Evolutionary conservation across 108 stramenopile species (phyloP), one percentile per base, ranked within the genome.

Genomic region (Aureococcus anophagefferens): DNA sequence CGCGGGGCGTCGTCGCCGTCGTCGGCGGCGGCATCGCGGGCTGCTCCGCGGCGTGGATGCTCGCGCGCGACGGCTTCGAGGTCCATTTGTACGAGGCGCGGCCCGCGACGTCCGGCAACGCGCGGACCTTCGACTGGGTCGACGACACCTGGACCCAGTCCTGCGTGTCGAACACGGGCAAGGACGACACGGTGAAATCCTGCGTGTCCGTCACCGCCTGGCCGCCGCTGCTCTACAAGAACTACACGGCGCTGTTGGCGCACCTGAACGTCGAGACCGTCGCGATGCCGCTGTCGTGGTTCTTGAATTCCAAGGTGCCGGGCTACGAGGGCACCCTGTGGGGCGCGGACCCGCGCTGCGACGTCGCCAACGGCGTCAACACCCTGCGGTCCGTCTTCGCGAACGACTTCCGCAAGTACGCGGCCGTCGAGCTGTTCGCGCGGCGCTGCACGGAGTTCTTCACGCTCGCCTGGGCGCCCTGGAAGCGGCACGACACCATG

Each of bases 11-110:
- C 25, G 85, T 86, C 66, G 85, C 85, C n/a, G 73, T 86, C 14
- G 79, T 86, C 63, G 85, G 85, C 17, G 81, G 83, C 31, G 85
- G 85, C n/a, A 82, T 86, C 34, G 85, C 85, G 13, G 85, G 85
- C 5, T 83, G 82, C 63, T 83, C 83, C 17, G 72, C 85, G 30
- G 85, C 85, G 7, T 86, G 83, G 85, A 70, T 83, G 34, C 66
- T 86, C 32, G 81, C 80, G 35, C 79, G 63, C n/a, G 75, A 73
- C 31, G 84, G 82, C 13, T 82, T 79, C 21, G 65, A 74, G 29
- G 83, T 86, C 18, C 75, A 77, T 4, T 65, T 86, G 29, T 86
- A 64, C 64, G 85, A 86, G 76, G 83, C 83, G 14, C 72, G 83
- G 30, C 63, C 70, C 40, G 37, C 80, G 62, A 65, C 82, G 25